Conservation (phyloP, 208 protist species). For the Acanthamoeba healyi region DNA sequence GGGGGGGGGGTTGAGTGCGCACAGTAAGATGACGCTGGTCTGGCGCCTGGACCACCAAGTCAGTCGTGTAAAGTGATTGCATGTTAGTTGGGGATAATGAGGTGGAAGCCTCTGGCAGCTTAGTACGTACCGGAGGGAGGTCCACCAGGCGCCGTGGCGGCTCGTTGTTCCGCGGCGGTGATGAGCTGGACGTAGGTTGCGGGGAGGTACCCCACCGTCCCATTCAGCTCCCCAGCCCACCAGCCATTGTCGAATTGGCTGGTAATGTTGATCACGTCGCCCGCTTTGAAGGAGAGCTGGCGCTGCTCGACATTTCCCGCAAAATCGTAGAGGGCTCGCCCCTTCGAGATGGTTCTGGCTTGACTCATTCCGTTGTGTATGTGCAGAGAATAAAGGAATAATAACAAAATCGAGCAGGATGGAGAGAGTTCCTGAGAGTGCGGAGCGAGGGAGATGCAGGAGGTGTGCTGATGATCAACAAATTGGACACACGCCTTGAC, state of each 20-base stretch:
- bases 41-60: no score
- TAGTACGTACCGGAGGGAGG: not conserved
- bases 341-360: slow-evolving; percentile 39
- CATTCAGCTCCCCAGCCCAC: slow-evolving; percentile 69
- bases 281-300: slow-evolving; percentile 72
- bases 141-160: not conserved
- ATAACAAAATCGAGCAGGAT: no score
- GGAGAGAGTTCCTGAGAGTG: no score
- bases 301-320: slow-evolving; percentile 25
- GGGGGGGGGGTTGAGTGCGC: no score
- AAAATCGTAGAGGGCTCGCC: slow-evolving; percentile 67
- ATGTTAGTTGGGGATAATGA: no score
- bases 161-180: no score
- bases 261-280: slow-evolving; percentile 69
- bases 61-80: no score
- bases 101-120: no score
- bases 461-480: no score
- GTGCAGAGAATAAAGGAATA: not conserved
- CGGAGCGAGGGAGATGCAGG: not conserved
- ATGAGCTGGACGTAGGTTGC: slow-evolving; percentile 69
- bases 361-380: not conserved
- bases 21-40: no score
- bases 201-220: slow-evolving; percentile 49
- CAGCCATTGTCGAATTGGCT: slow-evolving; percentile 74
- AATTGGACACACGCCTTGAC: no score